Evolutionary conservation across 2,329 filamentous ascomycete genomes (phyloP), one percentile per base, ranked within the genome.

Genomic region (Aspergillus bombycis): DNA sequence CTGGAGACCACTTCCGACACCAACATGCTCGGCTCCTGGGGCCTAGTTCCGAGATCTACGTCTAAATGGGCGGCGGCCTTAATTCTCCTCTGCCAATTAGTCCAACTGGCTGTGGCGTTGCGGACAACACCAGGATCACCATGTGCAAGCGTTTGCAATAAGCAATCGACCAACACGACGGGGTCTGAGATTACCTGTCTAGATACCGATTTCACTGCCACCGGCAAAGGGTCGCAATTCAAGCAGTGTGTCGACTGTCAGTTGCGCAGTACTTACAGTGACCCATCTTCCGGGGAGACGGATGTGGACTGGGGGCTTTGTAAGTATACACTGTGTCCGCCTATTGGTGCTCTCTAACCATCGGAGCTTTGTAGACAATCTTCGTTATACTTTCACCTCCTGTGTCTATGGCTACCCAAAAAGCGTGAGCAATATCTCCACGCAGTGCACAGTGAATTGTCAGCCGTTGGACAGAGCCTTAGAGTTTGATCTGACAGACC

Each of bases 261-360:
- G 62, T 69, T 83, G 66, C 66, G 75, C 26, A 82, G 80, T 61
- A 73, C 71, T 6, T 79, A 75, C 61, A 65, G 70, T 21, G 72
- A 80, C 65, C 58, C 65, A 2, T 53, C 52, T 1, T 74, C 72
- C 1, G 77, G 77, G 28, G 74, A 80, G 62, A 75, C 80, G 21
- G 81, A 83, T 67, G 77, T 82, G 11, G 70, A 78, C 66, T 83
- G 79, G 80, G 80, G 76, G 43, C 70, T 83, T 52, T 80, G 81
- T 83, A 79, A 66, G 80, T 70, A 34, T 43, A n/a, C 14, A n/a
- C 26, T 14, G 16, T 10, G 3, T 56, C 30, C 28, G 11, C 30
- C 34, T 41, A 21, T 19, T 19, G n/a, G 23, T 38, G 21, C 23
- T n/a, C 7, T 52, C 56, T 58, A 21, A 46, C 54, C 50, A 57